Base-by-base conservation (phyloP, 306 rosid species). In the Begonia masoniana region DNA sequence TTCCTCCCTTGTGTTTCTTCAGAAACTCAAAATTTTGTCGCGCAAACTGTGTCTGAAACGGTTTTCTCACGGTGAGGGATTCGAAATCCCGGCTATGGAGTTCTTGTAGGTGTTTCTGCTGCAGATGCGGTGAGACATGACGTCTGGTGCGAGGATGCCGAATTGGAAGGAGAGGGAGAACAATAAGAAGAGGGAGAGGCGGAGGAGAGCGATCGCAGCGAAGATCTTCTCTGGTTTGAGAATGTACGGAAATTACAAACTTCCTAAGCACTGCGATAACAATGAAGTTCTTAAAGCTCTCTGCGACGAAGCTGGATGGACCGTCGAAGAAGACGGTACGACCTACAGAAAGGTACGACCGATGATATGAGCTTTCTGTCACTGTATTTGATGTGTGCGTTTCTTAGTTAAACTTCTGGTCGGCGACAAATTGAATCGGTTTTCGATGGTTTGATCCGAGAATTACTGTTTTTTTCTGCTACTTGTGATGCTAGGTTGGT, bases 271-370 rank as follows among this genome's bases (percentile, higher is more conserved):
- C 49, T 45, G 49, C 49, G 49, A 45, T n/a, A 45, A 45, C 49
- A 45, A 45, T 4, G 49, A 45, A 45, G 49, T 45, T n/a, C 49
- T 45, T 12, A 45, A 4, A 45, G 49, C 49, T 12, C 49, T 45
- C 49, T 45, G 49, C 49, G 10, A 45, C 49, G 49, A 45, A 12
- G 49, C 49, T 45, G 49, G 49, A 11, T 45, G 49, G 49, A 45
- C 49, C n/a, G 49, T 45, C 49, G 49, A 45, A 45, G 49, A 4
- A 10, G 49, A 45, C 13, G 49, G 49, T 10, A 45, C 49, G n/a
- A 45, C 49, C 49, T 45, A 45, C 15, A 45, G 49, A 6, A 45
- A 45, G 49, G 49, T 45, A 10, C 13, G 49, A 45, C 7, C 39
- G 39, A 31, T 31, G 7, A 31, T 31, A 5, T 31, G 9, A 31